Conservation (phyloP, 306 rosid genomes). For the Cicer chorassanicum region DNA sequence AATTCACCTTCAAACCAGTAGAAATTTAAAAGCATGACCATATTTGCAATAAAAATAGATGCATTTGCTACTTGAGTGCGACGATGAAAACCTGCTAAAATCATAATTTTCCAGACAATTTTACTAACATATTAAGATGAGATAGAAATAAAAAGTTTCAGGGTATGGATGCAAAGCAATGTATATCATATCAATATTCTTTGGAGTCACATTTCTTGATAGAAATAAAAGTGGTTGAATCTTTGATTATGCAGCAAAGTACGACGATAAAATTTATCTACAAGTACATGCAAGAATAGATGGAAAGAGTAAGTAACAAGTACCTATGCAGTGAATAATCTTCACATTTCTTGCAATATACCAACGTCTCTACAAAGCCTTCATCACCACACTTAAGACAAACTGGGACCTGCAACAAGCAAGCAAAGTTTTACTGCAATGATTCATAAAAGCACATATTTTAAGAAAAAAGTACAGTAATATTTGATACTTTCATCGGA, state of each 20-base stretch:
- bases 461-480: neutral
- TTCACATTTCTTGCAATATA: constrained; percentile 46
- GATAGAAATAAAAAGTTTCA: neutral
- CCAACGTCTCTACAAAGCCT: constrained; percentile 44
- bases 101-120: no score
- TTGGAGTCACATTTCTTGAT: neutral
- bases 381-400: constrained; percentile 47
- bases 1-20: neutral
- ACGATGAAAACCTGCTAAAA: no score
- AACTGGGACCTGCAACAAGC: constrained; percentile 44
- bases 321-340: constrained; percentile 48
- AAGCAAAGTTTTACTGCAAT: neutral
- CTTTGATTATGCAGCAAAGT: neutral
- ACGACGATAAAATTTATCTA: constrained; percentile 18
- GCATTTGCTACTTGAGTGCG: no score
- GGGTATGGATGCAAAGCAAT: neutral
- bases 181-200: constrained; percentile 3
- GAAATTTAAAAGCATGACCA: no score
- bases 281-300: neutral
- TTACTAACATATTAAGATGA: neutral
- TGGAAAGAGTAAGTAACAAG: constrained; percentile 6
- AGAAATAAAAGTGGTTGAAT: neutral
- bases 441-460: constrained; percentile 19
- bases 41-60: no score
- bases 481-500: neutral